Evolutionary conservation across 2,329 filamentous ascomycete species (phyloP).

Genomic region (Emericellopsis atlantica): DNA sequence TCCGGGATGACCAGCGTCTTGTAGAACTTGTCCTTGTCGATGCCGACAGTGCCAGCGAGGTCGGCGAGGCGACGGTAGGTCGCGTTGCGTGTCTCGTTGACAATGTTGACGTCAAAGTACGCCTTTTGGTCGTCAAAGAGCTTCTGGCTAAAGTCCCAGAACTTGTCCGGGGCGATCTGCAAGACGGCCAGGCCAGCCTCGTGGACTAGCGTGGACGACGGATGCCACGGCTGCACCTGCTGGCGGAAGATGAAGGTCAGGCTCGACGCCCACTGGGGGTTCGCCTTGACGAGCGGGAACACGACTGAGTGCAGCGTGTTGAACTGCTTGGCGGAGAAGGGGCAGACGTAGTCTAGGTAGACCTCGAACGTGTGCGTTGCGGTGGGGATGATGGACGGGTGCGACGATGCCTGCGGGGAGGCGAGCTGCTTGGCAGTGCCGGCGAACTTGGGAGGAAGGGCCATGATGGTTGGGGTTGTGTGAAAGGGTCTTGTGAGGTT

Average conservation of each 20-base stretch:
- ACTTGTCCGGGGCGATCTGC: conserved; percentile 53
- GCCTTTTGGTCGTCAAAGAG: conserved; percentile 55
- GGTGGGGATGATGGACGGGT: conserved; percentile 21
- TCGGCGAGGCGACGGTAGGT: conserved; percentile 72
- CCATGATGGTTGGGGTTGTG: conserved; percentile 37
- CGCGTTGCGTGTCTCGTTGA: conserved; percentile 70
- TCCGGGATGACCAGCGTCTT: conserved; percentile 55
- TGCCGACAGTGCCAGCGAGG: conserved; percentile 55
- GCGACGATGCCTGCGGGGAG: conserved; percentile 16
- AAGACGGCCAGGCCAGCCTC: conserved; percentile 79
- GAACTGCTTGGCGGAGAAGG: conserved; percentile 58
- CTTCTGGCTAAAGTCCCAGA: conserved; percentile 65
- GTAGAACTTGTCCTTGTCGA: conserved; percentile 61
- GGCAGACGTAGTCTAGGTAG: conserved; percentile 86
- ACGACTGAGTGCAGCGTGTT: conserved; percentile 59
- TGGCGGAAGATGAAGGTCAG: conserved; percentile 77
- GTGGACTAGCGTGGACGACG: conserved; percentile 66
- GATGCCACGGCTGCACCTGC: conserved; percentile 93
- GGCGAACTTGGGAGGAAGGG: conserved; percentile 65
- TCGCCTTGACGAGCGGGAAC: conserved; percentile 48
- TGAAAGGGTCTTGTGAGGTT: background rate
- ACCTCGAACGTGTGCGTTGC: conserved; percentile 48
- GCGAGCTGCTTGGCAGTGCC: conserved; percentile 47
- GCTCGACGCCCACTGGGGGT: conserved; percentile 39
- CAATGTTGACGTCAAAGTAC: conserved; percentile 77